A percentile compares a stretch with the other conserved stretches of the same genome.
Conservation (phyloP, 805 yeast species). For the Metschnikowia aberdeeniae region DNA sequence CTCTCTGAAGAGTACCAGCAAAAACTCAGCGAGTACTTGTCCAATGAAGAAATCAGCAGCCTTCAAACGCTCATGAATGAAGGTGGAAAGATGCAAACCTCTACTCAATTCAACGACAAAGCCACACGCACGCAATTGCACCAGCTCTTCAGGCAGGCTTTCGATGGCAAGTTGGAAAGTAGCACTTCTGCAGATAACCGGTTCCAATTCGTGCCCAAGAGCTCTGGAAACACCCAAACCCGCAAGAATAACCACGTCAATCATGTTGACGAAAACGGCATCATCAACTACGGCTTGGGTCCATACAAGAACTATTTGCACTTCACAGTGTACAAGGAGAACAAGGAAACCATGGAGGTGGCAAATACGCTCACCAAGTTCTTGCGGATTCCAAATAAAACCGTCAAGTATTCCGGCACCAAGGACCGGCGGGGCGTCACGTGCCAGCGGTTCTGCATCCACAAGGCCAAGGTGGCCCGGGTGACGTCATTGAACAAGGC, state of each 20-base stretch:
- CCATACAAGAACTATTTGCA: constrained; percentile 64
- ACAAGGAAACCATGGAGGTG: constrained; percentile 96
- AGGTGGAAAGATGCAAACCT: constrained; percentile 57
- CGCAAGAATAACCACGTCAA: constrained; percentile 36
- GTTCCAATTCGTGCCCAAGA: constrained; percentile 56
- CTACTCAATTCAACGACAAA: constrained; percentile 59
- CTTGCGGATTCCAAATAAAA: constrained; percentile 67
- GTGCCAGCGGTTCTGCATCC: constrained; percentile 72
- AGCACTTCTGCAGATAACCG: constrained; percentile 66
- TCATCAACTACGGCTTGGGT: constrained; percentile 70
- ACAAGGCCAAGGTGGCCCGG: constrained; percentile 67
- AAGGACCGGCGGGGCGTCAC: constrained; percentile 96
- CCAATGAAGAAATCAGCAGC: constrained; percentile 54
- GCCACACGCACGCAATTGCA: constrained; percentile 74
- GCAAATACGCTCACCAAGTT: constrained; percentile 70
- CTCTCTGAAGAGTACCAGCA: constrained; percentile 44
- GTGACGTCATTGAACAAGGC: constrained; percentile 72
- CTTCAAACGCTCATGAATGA: constrained; percentile 52
- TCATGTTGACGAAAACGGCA: constrained; percentile 46
- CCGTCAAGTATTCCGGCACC: constrained; percentile 85
- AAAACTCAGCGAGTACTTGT: constrained; percentile 51
- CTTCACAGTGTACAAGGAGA: constrained; percentile 84
- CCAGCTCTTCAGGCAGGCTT: constrained; percentile 67
- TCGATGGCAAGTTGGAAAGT: constrained; percentile 72
- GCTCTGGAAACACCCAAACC: constrained; percentile 27